Evolutionary conservation across 306 rosid genomes (phyloP), one percentile per base, ranked within the genome.

Genomic region (Coriaria nepalensis): DNA sequence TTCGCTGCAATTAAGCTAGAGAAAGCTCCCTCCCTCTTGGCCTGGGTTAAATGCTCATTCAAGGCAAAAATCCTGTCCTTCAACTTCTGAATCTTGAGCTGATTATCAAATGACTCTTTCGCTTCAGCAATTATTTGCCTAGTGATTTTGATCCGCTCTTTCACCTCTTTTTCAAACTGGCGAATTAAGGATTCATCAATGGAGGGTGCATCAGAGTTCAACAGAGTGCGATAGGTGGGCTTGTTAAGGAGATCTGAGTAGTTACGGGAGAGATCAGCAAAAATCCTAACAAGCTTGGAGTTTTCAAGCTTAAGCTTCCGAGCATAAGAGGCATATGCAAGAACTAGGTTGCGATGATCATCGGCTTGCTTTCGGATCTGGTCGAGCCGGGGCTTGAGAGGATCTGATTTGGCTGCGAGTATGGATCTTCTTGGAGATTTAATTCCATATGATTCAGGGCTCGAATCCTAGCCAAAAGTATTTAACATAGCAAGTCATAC

Each of bases 361-460:
- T 87, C 94, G 4, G 94, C 85, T 62, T 83, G 96, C 77, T 87
- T 87, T 8, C 93, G 80, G 78, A 87, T 80, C 85, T 87, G 96
- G 53, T 78, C 94, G 57, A 87, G 40, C 0, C 94, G 80, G 36
- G 96, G 93, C 77, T 87, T 87, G 20, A 87, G 76, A 32, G 94
- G 96, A 59, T 87, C 96, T 11, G 85, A 64, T 67, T 87, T 87
- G 38, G 78, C 65, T 13, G 94, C 96, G 0, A 87, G 67, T 35
- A 83, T 57, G 7, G 94, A 68, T 77, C 96, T 80, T 43, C 82
- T 58, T 3, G 77, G 57, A 6, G 75, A 73, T 52, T 61, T 78
- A 9, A 73, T 60, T 56, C 79, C 80, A 37, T 55, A 56, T 5
- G 70, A 57, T 36, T 53, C 75, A 9, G 59, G 74, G 52, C 57